Conservation (phyloP, 2,329 filamentous ascomycete species). For the Diplocarpon mali region DNA sequence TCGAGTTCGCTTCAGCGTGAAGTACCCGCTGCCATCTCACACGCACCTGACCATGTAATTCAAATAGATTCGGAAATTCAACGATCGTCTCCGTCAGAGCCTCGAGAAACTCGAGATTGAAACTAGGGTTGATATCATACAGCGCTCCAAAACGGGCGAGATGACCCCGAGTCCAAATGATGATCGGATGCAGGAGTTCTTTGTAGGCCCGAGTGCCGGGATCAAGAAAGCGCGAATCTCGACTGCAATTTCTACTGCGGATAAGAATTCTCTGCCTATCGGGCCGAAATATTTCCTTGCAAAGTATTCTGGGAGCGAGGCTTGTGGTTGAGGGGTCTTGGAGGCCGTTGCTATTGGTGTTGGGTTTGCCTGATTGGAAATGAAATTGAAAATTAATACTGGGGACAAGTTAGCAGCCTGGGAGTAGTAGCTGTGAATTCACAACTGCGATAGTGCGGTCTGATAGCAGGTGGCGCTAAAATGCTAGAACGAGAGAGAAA, state of each 20-base stretch:
- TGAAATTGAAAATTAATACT: too few species aligned
- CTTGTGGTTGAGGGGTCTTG: not conserved
- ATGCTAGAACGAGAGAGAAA: too few species aligned
- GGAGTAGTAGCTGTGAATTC: too few species aligned
- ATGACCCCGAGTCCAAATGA: not conserved
- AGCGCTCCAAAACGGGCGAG: not conserved
- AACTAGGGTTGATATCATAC: slow-evolving; percentile 1
- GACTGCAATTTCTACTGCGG: not conserved
- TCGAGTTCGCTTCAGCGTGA: not conserved
- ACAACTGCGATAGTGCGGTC: too few species aligned
- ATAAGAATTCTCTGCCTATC: too few species aligned
- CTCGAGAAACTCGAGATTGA: slow-evolving; percentile 6
- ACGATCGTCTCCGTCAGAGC: slow-evolving; percentile 1
- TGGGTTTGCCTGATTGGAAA: too few species aligned
- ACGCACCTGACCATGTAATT: not conserved
- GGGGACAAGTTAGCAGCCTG: too few species aligned
- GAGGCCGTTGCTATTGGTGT: not conserved
- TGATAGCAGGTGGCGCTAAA: too few species aligned
- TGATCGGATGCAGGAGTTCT: not conserved
- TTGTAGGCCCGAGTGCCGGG: not conserved
- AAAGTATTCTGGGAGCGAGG: not conserved
- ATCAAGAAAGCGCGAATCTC: not conserved
- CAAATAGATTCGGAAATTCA: slow-evolving; percentile 1
- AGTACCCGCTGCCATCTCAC: not conserved
- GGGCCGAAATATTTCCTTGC: too few species aligned